A percentile compares a stretch with the other conserved stretches of the same genome.
Conservation (phyloP, 495 filamentous ascomycete species). For the Lentithecium fluviatile region DNA sequence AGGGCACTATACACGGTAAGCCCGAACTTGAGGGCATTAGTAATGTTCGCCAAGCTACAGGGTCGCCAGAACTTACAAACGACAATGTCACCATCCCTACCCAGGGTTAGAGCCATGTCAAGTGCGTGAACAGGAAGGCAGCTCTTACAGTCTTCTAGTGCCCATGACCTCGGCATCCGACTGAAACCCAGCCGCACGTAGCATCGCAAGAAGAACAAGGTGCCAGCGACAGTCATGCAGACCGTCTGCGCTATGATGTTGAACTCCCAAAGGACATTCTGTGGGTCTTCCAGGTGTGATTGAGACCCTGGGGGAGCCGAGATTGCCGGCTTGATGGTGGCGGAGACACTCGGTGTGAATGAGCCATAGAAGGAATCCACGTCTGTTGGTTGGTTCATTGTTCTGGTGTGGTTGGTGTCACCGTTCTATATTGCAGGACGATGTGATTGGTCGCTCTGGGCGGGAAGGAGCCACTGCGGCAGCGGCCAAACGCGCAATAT, state of each 20-base stretch:
- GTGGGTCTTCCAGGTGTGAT: conserved; percentile 1
- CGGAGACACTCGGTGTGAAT: background rate
- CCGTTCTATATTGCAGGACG: too few species aligned
- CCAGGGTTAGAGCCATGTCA: background rate
- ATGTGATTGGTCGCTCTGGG: too few species aligned
- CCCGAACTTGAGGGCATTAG: conserved; percentile 7
- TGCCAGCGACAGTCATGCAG: conserved; percentile 10
- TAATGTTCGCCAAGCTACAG: background rate
- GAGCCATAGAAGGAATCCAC: background rate
- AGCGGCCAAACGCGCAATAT: too few species aligned
- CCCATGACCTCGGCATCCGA: conserved; percentile 15
- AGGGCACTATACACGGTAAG: conserved; percentile 9
- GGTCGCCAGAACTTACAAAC: conserved; percentile 15
- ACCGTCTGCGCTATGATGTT: conserved; percentile 21
- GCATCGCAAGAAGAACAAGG: conserved; percentile 20
- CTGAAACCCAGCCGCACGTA: conserved; percentile 16
- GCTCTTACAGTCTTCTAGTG: conserved; percentile 26
- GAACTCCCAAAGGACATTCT: conserved; percentile 10
- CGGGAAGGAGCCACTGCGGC: too few species aligned
- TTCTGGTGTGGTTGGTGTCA: too few species aligned
- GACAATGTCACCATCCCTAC: conserved; percentile 18
- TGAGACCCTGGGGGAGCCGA: conserved; percentile 1
- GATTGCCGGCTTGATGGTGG: background rate
- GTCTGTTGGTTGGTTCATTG: too few species aligned
- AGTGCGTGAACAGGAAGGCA: background rate